phyloP scores from a whole-genome alignment of 2,329 filamentous ascomycete genomes.

The Drechslera avenae region DNA sequence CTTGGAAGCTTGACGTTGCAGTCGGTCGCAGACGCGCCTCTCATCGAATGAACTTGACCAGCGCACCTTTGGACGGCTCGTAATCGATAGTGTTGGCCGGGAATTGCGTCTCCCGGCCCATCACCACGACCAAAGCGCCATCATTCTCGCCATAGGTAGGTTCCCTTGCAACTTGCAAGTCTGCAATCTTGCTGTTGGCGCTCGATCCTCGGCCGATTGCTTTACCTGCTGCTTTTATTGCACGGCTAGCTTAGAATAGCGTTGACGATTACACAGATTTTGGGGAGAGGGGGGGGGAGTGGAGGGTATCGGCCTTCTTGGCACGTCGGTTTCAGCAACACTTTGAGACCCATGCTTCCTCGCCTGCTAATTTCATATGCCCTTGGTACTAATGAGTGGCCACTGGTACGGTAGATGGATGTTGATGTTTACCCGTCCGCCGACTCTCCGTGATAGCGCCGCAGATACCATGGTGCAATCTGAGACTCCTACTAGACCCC shows the following conservation, averaged over 20 bases:
- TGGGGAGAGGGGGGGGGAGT: too few species aligned
- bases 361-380: conserved; percentile 5
- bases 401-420: conserved; percentile 2
- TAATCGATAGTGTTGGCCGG: conserved; percentile 27
- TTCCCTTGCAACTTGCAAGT: not conserved
- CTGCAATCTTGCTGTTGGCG: not conserved
- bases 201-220: too few species aligned
- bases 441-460: conserved; percentile 6
- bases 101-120: conserved; percentile 12
- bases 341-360: not conserved
- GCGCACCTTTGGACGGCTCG: conserved; percentile 16
- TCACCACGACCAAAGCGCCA: conserved; percentile 13
- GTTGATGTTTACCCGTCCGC: not conserved
- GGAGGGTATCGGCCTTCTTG: not conserved
- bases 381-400: conserved; percentile 4
- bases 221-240: not conserved
- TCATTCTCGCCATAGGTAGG: conserved; percentile 8
- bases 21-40: conserved; percentile 3
- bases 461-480: not conserved
- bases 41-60: conserved; percentile 3
- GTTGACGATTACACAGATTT: conserved; percentile 6
- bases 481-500: conserved; percentile 2
- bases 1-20: conserved; percentile 6
- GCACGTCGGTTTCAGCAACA: not conserved
- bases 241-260: conserved; percentile 1